Percentiles rank a stretch among this genome's conserved stretches.
Conservation (phyloP, 2,329 filamentous ascomycete genomes). For the Pyrenophora seminiperda region DNA sequence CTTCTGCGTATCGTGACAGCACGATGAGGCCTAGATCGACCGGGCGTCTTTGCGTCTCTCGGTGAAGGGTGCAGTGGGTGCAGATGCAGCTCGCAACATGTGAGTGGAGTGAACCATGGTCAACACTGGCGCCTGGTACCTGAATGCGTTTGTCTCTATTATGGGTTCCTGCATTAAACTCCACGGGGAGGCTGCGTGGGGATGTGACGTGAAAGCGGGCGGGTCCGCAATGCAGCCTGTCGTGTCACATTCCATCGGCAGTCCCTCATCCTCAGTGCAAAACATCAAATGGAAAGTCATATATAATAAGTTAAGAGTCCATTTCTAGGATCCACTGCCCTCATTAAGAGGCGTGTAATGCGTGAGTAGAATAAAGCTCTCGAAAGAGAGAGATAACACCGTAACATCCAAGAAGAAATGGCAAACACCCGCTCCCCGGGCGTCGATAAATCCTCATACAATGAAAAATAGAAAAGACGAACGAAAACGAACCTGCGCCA, state of each 20-base stretch:
- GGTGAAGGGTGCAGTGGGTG: neutral
- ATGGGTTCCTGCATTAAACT: neutral
- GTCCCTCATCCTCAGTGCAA: no score
- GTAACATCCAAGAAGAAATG: conserved; percentile 42
- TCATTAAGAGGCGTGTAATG: conserved; percentile 43
- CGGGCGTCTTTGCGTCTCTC: neutral
- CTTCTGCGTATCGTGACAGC: neutral
- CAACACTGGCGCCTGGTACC: conserved; percentile 10
- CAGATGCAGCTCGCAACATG: neutral
- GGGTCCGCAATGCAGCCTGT: neutral
- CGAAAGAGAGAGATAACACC: conserved; percentile 25
- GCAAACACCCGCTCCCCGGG: conserved; percentile 25
- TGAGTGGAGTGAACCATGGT: neutral
- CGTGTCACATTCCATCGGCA: no score
- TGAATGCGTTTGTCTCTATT: neutral
- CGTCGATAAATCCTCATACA: conserved; percentile 44
- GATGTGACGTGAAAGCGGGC: neutral
- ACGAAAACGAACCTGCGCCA: conserved; percentile 34
- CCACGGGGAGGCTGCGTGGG: conserved; percentile 1
- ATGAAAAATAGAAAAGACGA: conserved; percentile 25
- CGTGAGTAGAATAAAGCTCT: conserved; percentile 33
- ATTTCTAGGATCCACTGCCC: conserved; percentile 45
- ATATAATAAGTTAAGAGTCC: conserved; percentile 39
- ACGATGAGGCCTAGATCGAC: neutral
- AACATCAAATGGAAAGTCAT: no score